Base-by-base conservation (phyloP, 306 rosid genomes). In the Medicago arabica region DNA sequence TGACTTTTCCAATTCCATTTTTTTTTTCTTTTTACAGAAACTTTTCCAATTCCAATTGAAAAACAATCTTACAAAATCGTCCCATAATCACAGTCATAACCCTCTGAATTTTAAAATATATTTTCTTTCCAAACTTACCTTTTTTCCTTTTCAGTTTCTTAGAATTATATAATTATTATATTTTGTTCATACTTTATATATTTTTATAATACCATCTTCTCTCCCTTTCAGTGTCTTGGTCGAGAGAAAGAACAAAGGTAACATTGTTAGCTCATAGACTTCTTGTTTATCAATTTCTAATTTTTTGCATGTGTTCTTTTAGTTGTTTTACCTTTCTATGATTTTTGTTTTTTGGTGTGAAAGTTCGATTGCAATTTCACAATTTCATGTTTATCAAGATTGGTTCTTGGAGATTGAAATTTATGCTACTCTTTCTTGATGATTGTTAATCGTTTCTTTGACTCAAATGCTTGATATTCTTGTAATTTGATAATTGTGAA, bases 251-350 rank as follows among this genome's bases (percentile, higher is more conserved):
- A 18, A 55, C 78, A 40, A 82, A 50, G 39, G 23, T 36, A 36
- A 28, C 69, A 85, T 87, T 93, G 91, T 91, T 73, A 81, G 83
- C 53, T 38, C 50, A 44, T 58, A 3, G 6, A 21, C 19, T 59
- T 36, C 57, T 70, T 46, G 38, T 14, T 55, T 54, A 67, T 31
- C 40, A 23, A 67, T 67, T 14, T 23, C 64, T 67, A 5, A 53
- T 69, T 40, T 71, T 28, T 31, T 16, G 18, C 25, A 53, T 53
- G 23, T 53, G 12, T 53, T 53, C 5, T 16, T 53, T 17, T 53
- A 18, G 6, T 54, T 54, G 25, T 54, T 54, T 54, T 18, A 21
- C n/a, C 23, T 31, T 17, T 47, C 34, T 41, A 2, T 13, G 28
- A 12, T 1, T 39, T 3, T 3, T n/a, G 44, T 39, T 54, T 9